A percentile compares a stretch with the other conserved stretches of the same genome.
These are phyloP conservation scores for Typha latifolia DNA, from an alignment of 176 grass and related monocot species.

Conservation along the genomic window DNA sequence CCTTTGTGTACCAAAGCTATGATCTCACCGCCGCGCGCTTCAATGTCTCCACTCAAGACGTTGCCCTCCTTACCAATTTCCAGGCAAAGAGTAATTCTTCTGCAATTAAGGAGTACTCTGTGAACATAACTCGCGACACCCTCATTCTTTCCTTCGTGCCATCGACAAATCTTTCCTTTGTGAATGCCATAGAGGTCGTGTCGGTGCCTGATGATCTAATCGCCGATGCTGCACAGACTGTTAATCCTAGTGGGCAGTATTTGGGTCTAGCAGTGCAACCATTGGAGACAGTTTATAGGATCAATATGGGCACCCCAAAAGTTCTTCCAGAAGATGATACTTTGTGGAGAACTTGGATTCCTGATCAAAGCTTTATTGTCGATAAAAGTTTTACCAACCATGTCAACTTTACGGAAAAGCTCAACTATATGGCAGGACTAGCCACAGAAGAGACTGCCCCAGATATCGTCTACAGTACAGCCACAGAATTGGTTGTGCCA, in stretches of 20 bases:
- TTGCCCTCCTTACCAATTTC: slow-evolving; percentile 69
- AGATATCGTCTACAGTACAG: slow-evolving; percentile 56
- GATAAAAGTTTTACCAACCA: slow-evolving; percentile 37
- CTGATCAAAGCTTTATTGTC: slow-evolving; percentile 44
- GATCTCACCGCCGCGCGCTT: slow-evolving; percentile 64
- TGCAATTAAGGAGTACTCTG: slow-evolving; percentile 62
- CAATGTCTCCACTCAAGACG: slow-evolving; percentile 71
- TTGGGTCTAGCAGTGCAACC: slow-evolving; percentile 51
- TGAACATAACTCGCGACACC: slow-evolving; percentile 53
- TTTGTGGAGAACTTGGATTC: slow-evolving; percentile 63
- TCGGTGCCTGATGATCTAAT: slow-evolving; percentile 81
- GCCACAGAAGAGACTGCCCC: slow-evolving; percentile 55
- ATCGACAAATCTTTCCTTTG: slow-evolving; percentile 54
- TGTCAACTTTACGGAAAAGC: slow-evolving; percentile 2
- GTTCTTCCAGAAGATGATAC: slow-evolving; percentile 63
- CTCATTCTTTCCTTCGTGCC: slow-evolving; percentile 87
- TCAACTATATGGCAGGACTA: slow-evolving; percentile 35
- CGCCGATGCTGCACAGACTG: slow-evolving; percentile 19
- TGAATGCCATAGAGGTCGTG: slow-evolving; percentile 80
- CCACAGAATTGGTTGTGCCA: slow-evolving; percentile 43
- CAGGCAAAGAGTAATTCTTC: slow-evolving; percentile 49
- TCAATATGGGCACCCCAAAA: slow-evolving; percentile 80
- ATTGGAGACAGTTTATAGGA: slow-evolving; percentile 57
- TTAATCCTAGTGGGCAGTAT: slow-evolving; percentile 47
- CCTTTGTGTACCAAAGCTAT: slow-evolving; percentile 63